A percentile compares a stretch with the other conserved stretches of the same genome.
Conservation (phyloP, 441 rosid species). For the Omphalea diandra region DNA sequence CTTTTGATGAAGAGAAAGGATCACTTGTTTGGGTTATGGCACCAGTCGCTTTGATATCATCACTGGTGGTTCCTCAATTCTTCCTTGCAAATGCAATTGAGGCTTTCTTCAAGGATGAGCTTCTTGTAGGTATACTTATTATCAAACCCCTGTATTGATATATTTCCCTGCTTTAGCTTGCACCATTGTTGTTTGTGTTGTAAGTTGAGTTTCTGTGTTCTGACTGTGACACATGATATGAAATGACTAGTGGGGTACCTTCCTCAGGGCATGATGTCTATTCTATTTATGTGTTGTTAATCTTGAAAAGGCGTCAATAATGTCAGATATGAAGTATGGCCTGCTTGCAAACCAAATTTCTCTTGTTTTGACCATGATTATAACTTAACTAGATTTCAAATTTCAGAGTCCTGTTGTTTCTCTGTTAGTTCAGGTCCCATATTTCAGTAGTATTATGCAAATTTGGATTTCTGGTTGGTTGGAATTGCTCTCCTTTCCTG, state of each 20-base stretch:
- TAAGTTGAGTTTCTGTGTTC: neutral
- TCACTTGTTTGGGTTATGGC: slow-evolving; percentile 74
- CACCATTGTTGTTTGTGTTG: neutral
- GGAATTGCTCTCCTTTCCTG: neutral
- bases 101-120: slow-evolving; percentile 46
- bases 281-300: neutral
- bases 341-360: neutral
- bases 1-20: slow-evolving; percentile 59
- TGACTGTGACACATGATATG: neutral
- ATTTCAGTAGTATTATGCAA: neutral
- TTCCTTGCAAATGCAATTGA: slow-evolving; percentile 55
- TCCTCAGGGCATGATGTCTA: neutral
- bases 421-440: neutral
- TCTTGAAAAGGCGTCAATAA: neutral
- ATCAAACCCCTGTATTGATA: neutral
- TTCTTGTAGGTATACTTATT: slow-evolving; percentile 43
- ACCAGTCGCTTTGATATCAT: slow-evolving; percentile 61
- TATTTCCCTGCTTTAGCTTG: neutral
- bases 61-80: slow-evolving; percentile 71
- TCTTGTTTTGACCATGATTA: neutral
- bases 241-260: neutral
- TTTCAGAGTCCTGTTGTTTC: neutral
- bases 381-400: neutral
- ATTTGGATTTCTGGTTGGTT: neutral
- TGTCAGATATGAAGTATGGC: neutral